Conservation (phyloP, 805 yeast species). For the Metahyphopichia silvanorum region DNA sequence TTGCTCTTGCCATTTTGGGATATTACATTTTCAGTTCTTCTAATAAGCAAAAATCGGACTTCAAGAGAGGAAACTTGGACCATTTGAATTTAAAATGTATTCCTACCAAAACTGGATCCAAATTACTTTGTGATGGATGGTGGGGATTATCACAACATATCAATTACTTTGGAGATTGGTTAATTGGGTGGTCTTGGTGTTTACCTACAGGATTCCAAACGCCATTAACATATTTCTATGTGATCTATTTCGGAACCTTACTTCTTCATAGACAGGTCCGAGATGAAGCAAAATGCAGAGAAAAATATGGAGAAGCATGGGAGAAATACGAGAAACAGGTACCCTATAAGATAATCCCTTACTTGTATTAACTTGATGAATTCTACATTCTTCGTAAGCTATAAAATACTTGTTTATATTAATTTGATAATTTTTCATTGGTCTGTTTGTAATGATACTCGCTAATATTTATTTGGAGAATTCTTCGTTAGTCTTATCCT, state of each 20-base stretch:
- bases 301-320: constrained; percentile 87
- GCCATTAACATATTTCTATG: constrained; percentile 84
- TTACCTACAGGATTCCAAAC: constrained; percentile 81
- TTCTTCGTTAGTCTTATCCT: too few species aligned
- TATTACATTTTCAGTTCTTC: constrained; percentile 80
- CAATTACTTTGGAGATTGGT: constrained; percentile 94
- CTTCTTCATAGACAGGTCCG: constrained; percentile 85
- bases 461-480: too few species aligned
- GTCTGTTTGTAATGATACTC: too few species aligned
- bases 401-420: too few species aligned
- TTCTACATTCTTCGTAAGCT: too few species aligned
- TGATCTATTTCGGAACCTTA: constrained; percentile 75
- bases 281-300: constrained; percentile 88
- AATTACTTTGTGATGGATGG: constrained; percentile 88
- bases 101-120: constrained; percentile 72
- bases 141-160: constrained; percentile 93
- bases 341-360: constrained; percentile 89
- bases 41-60: constrained; percentile 80
- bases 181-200: constrained; percentile 90
- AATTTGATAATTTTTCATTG: too few species aligned
- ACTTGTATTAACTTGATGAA: constrained; percentile 63
- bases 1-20: constrained; percentile 56
- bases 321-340: constrained; percentile 73
- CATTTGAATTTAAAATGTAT: constrained; percentile 61
- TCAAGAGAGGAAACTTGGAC: constrained; percentile 71